phyloP scores from a whole-genome alignment of 805 yeast genomes.

The Ogataea degrootiae region DNA sequence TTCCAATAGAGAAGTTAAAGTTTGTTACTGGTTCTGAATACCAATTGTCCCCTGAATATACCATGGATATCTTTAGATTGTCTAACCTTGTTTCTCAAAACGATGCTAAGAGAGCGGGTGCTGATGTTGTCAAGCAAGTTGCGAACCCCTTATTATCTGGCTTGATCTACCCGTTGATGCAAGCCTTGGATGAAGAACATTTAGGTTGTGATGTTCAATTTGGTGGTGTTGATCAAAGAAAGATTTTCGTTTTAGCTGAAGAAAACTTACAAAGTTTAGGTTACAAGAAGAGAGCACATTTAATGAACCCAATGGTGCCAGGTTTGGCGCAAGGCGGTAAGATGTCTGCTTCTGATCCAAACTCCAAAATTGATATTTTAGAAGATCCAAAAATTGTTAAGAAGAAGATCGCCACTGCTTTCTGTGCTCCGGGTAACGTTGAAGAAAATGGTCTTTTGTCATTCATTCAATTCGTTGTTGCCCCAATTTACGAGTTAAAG shows the following conservation, averaged over 20 bases:
- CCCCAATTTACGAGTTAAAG: slow-evolving; percentile 81
- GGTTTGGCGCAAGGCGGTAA: slow-evolving; percentile 96
- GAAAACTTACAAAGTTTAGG: slow-evolving; percentile 84
- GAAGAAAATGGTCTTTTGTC: slow-evolving; percentile 89
- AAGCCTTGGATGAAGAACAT: slow-evolving; percentile 92
- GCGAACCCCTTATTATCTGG: slow-evolving; percentile 91
- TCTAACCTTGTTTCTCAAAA: slow-evolving; percentile 85
- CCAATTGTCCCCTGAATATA: slow-evolving; percentile 72
- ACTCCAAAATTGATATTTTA: slow-evolving; percentile 88
- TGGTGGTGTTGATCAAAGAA: slow-evolving; percentile 99
- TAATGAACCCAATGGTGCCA: slow-evolving; percentile 99
- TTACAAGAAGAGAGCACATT: slow-evolving; percentile 95
- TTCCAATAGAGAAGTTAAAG: slow-evolving; percentile 82
- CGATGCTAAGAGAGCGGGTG: slow-evolving; percentile 98
- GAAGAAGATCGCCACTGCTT: slow-evolving; percentile 89
- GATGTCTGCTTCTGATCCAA: slow-evolving; percentile 99
- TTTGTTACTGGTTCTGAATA: slow-evolving; percentile 89
- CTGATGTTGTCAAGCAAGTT: slow-evolving; percentile 98
- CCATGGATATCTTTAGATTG: slow-evolving; percentile 83
- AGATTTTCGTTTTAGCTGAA: slow-evolving; percentile 94
- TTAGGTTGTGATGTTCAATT: slow-evolving; percentile 89
- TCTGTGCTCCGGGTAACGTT: slow-evolving; percentile 90
- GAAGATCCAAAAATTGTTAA: slow-evolving; percentile 85
- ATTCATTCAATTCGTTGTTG: slow-evolving; percentile 76
- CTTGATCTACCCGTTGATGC: slow-evolving; percentile 96